Percentiles rank a stretch among this genome's conserved stretches.
phyloP scores from a whole-genome alignment of 768 basidiomycete species.

The Mycena sanguinolenta region DNA sequence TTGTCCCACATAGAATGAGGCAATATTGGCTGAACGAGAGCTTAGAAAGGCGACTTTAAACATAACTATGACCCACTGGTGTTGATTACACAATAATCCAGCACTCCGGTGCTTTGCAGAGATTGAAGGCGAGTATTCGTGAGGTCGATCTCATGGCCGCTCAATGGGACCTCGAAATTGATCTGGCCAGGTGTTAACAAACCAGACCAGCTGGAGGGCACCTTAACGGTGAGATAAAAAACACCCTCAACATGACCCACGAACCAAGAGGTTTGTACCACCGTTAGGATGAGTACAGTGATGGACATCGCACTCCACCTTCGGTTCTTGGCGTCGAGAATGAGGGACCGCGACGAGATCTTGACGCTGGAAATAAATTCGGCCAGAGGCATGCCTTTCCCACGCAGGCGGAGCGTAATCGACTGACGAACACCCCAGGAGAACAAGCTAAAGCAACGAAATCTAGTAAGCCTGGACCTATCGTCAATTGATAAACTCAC shows the following conservation, averaged over 20 bases:
- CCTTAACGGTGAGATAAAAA: not conserved
- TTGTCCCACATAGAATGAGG: not conserved
- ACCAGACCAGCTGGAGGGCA: not conserved
- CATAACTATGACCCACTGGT: not conserved
- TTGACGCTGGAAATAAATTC: not conserved
- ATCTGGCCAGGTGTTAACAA: not conserved
- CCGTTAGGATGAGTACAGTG: not conserved
- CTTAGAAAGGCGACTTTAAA: not conserved
- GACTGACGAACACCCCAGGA: not conserved
- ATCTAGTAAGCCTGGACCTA: too few relatives aligned
- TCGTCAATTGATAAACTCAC: not conserved
- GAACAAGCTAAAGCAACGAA: not conserved
- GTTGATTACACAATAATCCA: not conserved
- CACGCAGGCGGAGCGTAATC: not conserved
- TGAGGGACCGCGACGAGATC: slow-evolving; percentile 11
- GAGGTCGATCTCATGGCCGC: not conserved
- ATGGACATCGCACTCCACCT: slow-evolving; percentile 1
- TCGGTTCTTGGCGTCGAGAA: not conserved
- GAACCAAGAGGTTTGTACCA: slow-evolving; percentile 4
- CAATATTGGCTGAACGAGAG: not conserved
- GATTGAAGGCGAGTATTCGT: not conserved
- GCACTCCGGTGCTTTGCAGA: not conserved
- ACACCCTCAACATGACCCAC: not conserved
- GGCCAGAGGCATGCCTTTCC: slow-evolving; percentile 4
- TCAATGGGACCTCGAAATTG: not conserved